phyloP scores from a whole-genome alignment of 192 early-diverging fungal genomes.

The Coemansia sp. region DNA sequence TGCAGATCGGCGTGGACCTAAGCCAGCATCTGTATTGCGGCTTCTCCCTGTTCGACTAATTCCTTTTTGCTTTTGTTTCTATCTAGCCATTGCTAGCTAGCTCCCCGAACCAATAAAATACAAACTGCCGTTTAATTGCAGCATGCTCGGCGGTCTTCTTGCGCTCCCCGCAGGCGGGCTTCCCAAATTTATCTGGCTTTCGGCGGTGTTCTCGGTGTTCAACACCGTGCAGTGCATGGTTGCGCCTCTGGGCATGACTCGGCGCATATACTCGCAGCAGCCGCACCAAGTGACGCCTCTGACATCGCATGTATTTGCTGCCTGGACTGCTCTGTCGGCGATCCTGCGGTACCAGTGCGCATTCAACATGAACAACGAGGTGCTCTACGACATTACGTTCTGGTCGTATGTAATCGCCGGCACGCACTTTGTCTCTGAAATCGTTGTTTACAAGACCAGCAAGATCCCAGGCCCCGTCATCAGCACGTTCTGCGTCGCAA shows the following conservation, averaged over 20 bases:
- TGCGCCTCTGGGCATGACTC: conserved; percentile 67
- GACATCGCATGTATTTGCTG: conserved; percentile 78
- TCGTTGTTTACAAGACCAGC: conserved; percentile 60
- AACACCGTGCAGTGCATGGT: conserved; percentile 83
- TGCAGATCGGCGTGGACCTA: too few species aligned
- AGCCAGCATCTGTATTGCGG: too few species aligned
- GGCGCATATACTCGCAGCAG: conserved; percentile 66
- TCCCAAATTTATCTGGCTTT: conserved; percentile 71
- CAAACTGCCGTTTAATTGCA: too few species aligned
- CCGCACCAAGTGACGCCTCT: conserved; percentile 70
- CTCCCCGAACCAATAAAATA: too few species aligned
- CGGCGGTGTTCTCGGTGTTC: conserved; percentile 73
- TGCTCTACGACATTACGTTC: conserved; percentile 50
- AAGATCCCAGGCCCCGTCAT: conserved; percentile 63
- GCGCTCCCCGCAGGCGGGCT: conserved; percentile 51
- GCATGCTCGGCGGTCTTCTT: conserved; percentile 37
- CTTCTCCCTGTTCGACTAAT: too few species aligned
- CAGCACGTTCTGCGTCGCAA: conserved; percentile 64
- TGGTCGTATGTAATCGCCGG: conserved; percentile 72
- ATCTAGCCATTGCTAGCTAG: too few species aligned
- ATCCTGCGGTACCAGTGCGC: conserved; percentile 83
- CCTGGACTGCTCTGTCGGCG: conserved; percentile 81
- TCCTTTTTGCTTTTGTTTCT: not conserved
- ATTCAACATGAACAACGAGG: conserved; percentile 69
- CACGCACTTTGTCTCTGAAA: conserved; percentile 66